These are phyloP conservation scores for Tolypocladium capitatum DNA, from an alignment of 2,329 filamentous ascomycete genomes.

Conservation along the genomic window DNA sequence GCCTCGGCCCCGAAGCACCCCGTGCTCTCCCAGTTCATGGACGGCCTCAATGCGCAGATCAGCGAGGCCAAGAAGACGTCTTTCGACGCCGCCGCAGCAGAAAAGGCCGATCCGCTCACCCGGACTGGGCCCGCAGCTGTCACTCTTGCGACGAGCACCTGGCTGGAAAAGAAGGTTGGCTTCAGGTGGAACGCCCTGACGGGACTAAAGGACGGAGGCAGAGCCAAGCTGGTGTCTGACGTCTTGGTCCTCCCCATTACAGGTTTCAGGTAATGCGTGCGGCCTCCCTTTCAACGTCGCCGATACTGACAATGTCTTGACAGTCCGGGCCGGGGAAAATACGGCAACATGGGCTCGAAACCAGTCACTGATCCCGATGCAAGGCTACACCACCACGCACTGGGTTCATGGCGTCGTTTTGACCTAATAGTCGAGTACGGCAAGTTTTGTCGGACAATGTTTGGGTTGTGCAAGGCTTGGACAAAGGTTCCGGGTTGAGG, in stretches of 20 bases:
- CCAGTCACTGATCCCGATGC: slow-evolving; percentile 9
- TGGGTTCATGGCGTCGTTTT: slow-evolving; percentile 11
- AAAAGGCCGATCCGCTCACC: slow-evolving; percentile 8
- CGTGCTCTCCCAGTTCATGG: slow-evolving; percentile 8
- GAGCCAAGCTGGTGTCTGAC: slow-evolving; percentile 9
- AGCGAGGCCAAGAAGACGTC: background rate
- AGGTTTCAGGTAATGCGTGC: slow-evolving; percentile 9
- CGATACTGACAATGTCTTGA: background rate
- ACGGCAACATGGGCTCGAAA: slow-evolving; percentile 12
- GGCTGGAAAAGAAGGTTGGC: slow-evolving; percentile 7
- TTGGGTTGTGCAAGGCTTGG: slow-evolving; percentile 10
- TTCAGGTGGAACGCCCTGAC: slow-evolving; percentile 12
- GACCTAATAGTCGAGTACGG: slow-evolving; percentile 9
- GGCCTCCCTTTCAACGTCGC: background rate
- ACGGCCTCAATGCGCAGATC: slow-evolving; percentile 6
- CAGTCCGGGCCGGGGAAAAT: slow-evolving; percentile 10
- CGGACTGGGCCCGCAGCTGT: slow-evolving; percentile 12
- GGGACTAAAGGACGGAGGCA: slow-evolving; percentile 9
- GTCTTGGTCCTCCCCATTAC: slow-evolving; percentile 11
- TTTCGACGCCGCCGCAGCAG: background rate
- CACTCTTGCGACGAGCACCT: slow-evolving; percentile 8
- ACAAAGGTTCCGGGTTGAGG: slow-evolving; percentile 6
- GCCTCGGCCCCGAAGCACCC: slow-evolving; percentile 11
- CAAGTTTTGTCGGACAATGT: slow-evolving; percentile 11
- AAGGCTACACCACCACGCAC: slow-evolving; percentile 9